These are phyloP conservation scores for Lentithecium fluviatile DNA, from an alignment of 495 filamentous ascomycete genomes.

Conservation along the genomic window DNA sequence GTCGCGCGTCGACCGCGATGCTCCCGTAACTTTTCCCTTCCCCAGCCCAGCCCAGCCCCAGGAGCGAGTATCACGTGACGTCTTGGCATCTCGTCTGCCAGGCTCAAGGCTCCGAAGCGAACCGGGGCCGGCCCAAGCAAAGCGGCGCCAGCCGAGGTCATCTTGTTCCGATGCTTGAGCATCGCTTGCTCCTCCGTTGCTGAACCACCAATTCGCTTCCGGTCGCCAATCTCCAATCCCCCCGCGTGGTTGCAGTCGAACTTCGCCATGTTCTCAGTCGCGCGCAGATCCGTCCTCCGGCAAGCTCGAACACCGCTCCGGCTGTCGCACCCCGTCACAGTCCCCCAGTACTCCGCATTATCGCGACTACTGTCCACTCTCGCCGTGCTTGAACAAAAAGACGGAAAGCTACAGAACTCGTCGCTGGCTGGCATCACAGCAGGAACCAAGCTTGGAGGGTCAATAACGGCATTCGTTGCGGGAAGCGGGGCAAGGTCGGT, in stretches of 20 bases:
- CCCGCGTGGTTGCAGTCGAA: background rate
- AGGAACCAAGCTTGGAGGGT: constrained; percentile 79
- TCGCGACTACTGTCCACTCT: constrained; percentile 80
- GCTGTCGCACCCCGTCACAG: constrained; percentile 21
- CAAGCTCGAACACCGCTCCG: constrained; percentile 41
- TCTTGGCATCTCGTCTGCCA: background rate
- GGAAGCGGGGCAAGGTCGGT: constrained; percentile 77
- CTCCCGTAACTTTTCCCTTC: background rate
- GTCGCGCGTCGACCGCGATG: background rate
- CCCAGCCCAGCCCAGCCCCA: background rate
- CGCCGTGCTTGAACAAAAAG: constrained; percentile 87
- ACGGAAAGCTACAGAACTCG: constrained; percentile 78
- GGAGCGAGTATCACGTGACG: background rate
- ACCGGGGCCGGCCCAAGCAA: background rate
- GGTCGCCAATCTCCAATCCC: background rate
- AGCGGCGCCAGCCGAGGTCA: constrained; percentile 33
- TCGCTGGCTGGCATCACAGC: constrained; percentile 86
- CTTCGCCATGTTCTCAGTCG: constrained; percentile 37
- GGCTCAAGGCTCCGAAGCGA: background rate
- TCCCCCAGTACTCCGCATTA: constrained; percentile 46
- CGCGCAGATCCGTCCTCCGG: constrained; percentile 39
- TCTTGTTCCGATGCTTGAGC: constrained; percentile 4
- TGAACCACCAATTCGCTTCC: background rate
- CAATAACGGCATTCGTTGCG: constrained; percentile 83
- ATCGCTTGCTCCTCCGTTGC: background rate